Percentiles rank a stretch among this genome's conserved stretches.
Evolutionary conservation across 768 basidiomycete genomes (phyloP).

Genomic region (Clathrus columnatus): DNA sequence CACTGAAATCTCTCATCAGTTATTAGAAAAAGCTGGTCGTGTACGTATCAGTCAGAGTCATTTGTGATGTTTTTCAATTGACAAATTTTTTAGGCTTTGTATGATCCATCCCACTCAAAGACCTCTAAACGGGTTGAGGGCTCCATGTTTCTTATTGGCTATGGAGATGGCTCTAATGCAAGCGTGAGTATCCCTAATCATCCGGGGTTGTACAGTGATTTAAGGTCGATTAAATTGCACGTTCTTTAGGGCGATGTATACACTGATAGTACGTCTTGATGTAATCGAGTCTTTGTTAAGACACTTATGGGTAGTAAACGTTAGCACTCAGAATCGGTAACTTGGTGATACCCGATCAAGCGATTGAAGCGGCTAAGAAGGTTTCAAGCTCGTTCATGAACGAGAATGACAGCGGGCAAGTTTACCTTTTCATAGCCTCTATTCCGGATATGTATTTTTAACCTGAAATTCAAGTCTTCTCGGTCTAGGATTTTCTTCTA

Average conservation of each 20-base stretch:
- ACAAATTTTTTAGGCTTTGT: conserved; percentile 18
- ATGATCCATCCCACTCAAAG: conserved; percentile 19
- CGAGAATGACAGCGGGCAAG: conserved; percentile 24
- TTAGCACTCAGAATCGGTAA: conserved; percentile 6
- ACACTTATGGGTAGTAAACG: neutral
- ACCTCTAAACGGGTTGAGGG: conserved; percentile 15
- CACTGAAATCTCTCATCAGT: conserved; percentile 19
- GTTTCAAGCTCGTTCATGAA: conserved; percentile 26
- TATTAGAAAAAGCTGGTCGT: neutral
- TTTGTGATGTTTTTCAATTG: neutral
- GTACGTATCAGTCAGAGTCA: neutral
- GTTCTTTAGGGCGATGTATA: conserved; percentile 20
- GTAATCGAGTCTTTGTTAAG: neutral
- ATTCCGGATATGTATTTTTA: neutral
- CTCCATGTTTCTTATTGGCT: conserved; percentile 20
- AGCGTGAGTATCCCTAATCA: neutral
- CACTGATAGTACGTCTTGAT: conserved; percentile 15
- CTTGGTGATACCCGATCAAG: conserved; percentile 26
- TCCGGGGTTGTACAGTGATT: neutral
- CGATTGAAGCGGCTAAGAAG: conserved; percentile 30
- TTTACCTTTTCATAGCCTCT: neutral
- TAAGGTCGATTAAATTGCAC: conserved; percentile 9
- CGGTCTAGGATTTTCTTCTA: conserved; percentile 28
- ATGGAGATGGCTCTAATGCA: conserved; percentile 18
- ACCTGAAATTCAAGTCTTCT: conserved; percentile 19